Conservation (phyloP, 169 alveolate species). For the Cystoisospora suis region DNA sequence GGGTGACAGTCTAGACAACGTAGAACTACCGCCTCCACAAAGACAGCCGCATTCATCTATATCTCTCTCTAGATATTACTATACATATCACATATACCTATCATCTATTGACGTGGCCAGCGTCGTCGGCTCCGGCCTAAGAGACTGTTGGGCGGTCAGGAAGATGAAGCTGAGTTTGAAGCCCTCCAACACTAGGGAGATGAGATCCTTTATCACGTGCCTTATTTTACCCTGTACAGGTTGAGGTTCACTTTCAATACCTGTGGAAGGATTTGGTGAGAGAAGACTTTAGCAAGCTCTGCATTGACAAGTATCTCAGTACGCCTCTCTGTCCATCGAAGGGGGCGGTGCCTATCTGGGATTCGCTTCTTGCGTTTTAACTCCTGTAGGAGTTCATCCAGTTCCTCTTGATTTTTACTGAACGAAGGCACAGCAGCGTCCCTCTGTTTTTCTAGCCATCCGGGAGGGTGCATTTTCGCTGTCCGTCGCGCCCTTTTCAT, state of each 20-base stretch:
- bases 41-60: too few species aligned
- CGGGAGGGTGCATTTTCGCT: not conserved
- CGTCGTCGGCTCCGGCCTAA: too few species aligned
- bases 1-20: too few species aligned
- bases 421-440: not conserved
- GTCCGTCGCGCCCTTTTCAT: not conserved
- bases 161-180: too few species aligned
- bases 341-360: not conserved
- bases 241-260: not conserved
- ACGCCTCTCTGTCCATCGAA: not conserved
- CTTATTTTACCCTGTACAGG: too few species aligned
- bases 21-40: too few species aligned
- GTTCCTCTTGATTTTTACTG: not conserved
- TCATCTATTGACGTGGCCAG: too few species aligned
- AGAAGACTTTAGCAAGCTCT: not conserved
- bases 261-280: constrained; percentile 26
- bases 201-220: too few species aligned
- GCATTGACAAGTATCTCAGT: not conserved
- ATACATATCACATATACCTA: too few species aligned
- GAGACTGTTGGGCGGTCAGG: too few species aligned
- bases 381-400: not conserved
- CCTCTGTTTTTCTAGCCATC: not conserved
- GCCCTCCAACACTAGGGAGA: too few species aligned
- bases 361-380: not conserved
- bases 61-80: too few species aligned